These are phyloP conservation scores for Lodderomyces beijingensis DNA, from an alignment of 1,139 yeast species.

Conservation along the genomic window DNA sequence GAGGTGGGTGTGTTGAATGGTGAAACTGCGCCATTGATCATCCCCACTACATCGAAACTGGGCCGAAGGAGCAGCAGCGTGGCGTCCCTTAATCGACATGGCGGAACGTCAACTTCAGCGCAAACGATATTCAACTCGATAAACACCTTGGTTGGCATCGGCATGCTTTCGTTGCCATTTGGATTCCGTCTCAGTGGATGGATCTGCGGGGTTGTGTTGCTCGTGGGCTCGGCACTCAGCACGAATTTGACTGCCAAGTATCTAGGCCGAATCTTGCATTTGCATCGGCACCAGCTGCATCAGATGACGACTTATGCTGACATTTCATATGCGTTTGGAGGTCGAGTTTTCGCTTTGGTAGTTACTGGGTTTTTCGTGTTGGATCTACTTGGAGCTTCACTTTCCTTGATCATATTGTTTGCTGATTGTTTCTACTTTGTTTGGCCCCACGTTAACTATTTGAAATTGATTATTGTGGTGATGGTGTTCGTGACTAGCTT, in stretches of 20 bases:
- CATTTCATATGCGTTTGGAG: constrained; percentile 44
- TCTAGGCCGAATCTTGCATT: constrained; percentile 30
- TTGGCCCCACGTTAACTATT: constrained; percentile 47
- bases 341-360: constrained; percentile 44
- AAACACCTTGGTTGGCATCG: constrained; percentile 82
- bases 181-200: constrained; percentile 81
- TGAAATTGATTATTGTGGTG: constrained; percentile 49
- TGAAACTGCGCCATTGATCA: constrained; percentile 14
- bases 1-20: constrained; percentile 9
- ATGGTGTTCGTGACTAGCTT: constrained; percentile 59
- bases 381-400: constrained; percentile 75
- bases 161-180: constrained; percentile 76
- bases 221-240: constrained; percentile 53
- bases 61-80: no score
- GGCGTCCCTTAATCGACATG: constrained; percentile 12
- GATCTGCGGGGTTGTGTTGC: constrained; percentile 56
- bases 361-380: constrained; percentile 70
- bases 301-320: constrained; percentile 41
- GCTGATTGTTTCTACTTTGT: constrained; percentile 78
- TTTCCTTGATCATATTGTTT: constrained; percentile 72
- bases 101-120: constrained; percentile 56
- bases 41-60: constrained; percentile 8
- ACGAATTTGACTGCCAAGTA: constrained; percentile 69
- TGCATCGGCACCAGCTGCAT: constrained; percentile 25
- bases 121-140: constrained; percentile 88